Evolutionary conservation across 805 yeast species (phyloP).

Genomic region (Kockiozyma suomiensis): DNA sequence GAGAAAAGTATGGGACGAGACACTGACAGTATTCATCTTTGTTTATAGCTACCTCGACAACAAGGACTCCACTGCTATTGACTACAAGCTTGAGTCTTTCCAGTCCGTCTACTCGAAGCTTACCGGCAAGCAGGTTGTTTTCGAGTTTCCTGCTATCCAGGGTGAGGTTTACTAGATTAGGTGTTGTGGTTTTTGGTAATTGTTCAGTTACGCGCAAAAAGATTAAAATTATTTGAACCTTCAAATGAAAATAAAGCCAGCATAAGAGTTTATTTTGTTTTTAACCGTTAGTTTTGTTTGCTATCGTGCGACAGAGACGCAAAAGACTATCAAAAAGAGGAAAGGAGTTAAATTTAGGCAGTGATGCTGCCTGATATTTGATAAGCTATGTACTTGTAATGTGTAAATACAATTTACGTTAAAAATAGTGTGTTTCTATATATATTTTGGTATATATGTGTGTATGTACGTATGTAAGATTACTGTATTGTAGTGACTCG

Average conservation of each 20-base stretch:
- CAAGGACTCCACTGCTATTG: slow-evolving; percentile 94
- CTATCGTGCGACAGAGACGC: no score
- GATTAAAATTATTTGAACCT: slow-evolving; percentile 2
- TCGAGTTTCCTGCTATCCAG: slow-evolving; percentile 72
- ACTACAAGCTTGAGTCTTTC: slow-evolving; percentile 99
- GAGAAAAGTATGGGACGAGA: no score
- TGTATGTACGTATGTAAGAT: not conserved
- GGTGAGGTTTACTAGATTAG: slow-evolving; percentile 44
- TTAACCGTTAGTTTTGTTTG: no score
- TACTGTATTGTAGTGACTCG: no score
- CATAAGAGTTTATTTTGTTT: no score
- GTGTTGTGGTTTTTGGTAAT: not conserved
- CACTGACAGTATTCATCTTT: no score
- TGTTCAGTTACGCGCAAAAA: slow-evolving; percentile 4
- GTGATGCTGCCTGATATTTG: slow-evolving; percentile 3
- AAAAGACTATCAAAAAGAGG: not conserved
- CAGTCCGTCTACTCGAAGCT: slow-evolving; percentile 97
- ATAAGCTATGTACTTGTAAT: slow-evolving; percentile 8
- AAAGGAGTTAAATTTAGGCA: not conserved
- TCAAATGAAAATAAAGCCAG: slow-evolving; percentile 1
- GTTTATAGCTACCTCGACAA: slow-evolving; percentile 72
- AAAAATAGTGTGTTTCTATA: not conserved
- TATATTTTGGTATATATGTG: not conserved
- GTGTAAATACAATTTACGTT: slow-evolving; percentile 7
- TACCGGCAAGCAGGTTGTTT: slow-evolving; percentile 99